phyloP scores from a whole-genome alignment of 306 rosid species.

The Prunus fruticosa region DNA sequence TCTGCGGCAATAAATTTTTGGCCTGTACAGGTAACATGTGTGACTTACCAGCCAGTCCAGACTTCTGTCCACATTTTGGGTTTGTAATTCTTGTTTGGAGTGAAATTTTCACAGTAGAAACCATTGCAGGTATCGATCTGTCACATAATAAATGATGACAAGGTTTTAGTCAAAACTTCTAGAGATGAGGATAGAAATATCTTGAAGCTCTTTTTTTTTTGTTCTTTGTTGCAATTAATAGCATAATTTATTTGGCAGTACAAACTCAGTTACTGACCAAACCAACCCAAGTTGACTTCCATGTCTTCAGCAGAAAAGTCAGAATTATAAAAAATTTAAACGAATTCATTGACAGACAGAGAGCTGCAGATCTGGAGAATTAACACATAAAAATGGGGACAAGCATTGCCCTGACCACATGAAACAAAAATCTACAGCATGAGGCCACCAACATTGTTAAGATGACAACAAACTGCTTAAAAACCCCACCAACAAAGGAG shows the following conservation, averaged over 20 bases:
- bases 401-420: conserved; percentile 5
- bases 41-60: conserved; percentile 91
- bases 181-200: conserved; percentile 8
- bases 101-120: conserved; percentile 80
- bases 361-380: conserved; percentile 1
- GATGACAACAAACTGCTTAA: conserved; percentile 16
- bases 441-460: conserved; percentile 22
- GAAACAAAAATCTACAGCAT: conserved; percentile 6
- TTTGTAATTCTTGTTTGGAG: conserved; percentile 62
- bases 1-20: not conserved
- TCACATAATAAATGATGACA: conserved; percentile 11
- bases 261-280: not conserved
- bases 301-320: not conserved
- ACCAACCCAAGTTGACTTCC: not conserved
- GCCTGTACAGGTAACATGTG: conserved; percentile 8
- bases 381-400: conserved; percentile 6
- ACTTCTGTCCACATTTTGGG: conserved; percentile 98
- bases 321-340: not conserved
- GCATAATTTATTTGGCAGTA: not conserved
- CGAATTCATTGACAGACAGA: not conserved
- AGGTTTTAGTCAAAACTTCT: not conserved
- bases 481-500: conserved; percentile 44
- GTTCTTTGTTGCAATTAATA: not conserved
- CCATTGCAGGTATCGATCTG: conserved; percentile 95
- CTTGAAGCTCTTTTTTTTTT: not conserved